Percentiles rank a stretch among this genome's conserved stretches.
Evolutionary conservation across 352 stramenopile genomes (phyloP).

Genomic region (Pythium oligandrum): DNA sequence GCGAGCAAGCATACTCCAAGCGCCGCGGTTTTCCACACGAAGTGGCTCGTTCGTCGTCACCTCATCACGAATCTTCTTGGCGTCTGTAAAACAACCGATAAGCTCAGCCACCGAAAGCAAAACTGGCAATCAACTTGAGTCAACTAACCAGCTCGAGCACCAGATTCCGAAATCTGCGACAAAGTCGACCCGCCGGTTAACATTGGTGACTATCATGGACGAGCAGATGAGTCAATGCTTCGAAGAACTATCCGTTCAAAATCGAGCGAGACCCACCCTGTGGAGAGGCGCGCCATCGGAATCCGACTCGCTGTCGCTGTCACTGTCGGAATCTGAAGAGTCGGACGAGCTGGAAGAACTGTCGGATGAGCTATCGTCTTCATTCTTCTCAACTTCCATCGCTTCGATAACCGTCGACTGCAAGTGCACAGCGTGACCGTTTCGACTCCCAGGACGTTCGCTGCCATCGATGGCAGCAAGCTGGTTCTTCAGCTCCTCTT

Average conservation of each 20-base stretch:
- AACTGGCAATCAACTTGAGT: conserved; percentile 27
- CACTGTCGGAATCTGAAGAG: conserved; percentile 79
- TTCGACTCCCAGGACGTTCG: conserved; percentile 16
- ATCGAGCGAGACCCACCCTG: conserved; percentile 49
- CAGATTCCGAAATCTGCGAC: conserved; percentile 19
- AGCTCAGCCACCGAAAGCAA: conserved; percentile 2
- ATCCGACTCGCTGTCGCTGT: conserved; percentile 83
- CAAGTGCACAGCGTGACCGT: no score
- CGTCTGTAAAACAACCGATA: no score
- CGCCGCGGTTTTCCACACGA: conserved; percentile 76
- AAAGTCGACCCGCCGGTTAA: conserved; percentile 15
- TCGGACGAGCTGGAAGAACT: conserved; percentile 80
- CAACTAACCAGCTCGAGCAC: conserved; percentile 18
- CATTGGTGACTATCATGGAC: conserved; percentile 23
- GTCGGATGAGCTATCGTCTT: conserved; percentile 39
- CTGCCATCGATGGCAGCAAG: conserved; percentile 66
- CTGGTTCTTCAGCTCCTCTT: conserved; percentile 78
- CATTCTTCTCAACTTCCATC: conserved; percentile 31
- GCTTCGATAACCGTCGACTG: no score
- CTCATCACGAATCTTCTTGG: conserved; percentile 80
- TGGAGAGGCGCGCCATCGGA: conserved; percentile 72
- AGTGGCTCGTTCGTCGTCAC: conserved; percentile 53
- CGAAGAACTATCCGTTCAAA: conserved; percentile 14
- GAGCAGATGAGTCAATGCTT: conserved; percentile 12
- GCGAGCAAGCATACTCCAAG: conserved; percentile 79